Evolutionary conservation across 768 basidiomycete genomes (phyloP), one percentile per base, ranked within the genome.

Genomic region (Lactarius quietus): DNA sequence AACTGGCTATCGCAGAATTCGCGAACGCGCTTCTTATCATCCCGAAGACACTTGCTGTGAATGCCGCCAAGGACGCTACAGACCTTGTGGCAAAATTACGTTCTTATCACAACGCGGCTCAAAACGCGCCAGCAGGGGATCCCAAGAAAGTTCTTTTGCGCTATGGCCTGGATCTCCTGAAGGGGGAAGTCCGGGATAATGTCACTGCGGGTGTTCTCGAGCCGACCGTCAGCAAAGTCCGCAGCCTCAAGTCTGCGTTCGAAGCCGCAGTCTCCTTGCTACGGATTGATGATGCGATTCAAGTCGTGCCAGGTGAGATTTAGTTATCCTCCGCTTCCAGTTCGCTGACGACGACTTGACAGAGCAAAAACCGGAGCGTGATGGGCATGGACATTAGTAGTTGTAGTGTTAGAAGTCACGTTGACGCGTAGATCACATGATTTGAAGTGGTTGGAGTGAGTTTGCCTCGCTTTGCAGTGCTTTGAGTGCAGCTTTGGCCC

Each of bases 1-100:
- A 99, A 75, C 82, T 99, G 59, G 97, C 97, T 23, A 98, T 99
- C 72, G 97, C 95, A n/a, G 97, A 99, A 76, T 99, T 99, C 75
- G 97, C 97, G 26, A 81, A 83, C 66, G 91, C 97, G 15, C 82
- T 99, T 62, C 81, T 99, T 48, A 85, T 95, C 18, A 99, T 99
- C 71, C 97, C 97, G 54, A 98, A 98, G 79, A 94, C 90, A 23
- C 88, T 99, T 38, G 89, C 97, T 3, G 92, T 98, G 59, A 99
- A 99, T 74, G 97, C 97, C 48, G 97, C 97, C 45, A 98, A 98
- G 73, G 97, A 99, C 74, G 94, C 95, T 41, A 98, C 96, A 1
- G 93, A 98, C 62, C 86, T 99, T 23, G 94, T 99, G 43, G 95
- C 97, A 26, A 98, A 98, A 77, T 81, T 99, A 57, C 89, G 97